Conservation (phyloP, 2,329 filamentous ascomycete genomes). For the Phyllosticta ampelicida region DNA sequence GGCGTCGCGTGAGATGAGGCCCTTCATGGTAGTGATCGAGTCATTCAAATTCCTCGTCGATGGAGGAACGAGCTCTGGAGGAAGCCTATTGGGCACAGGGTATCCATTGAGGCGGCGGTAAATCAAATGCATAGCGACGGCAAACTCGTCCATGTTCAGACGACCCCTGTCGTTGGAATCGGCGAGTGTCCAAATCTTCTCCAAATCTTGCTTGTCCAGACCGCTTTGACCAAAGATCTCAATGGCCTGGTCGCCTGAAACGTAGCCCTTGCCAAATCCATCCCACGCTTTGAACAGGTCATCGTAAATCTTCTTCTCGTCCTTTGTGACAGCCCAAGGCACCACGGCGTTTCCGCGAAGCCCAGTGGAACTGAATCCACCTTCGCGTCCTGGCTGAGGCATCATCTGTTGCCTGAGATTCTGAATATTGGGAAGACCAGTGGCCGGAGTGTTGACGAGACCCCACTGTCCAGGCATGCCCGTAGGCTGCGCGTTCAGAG, state of each 20-base stretch:
- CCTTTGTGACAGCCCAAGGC: slow-evolving; percentile 97
- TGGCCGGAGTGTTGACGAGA: slow-evolving; percentile 86
- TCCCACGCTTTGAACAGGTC: slow-evolving; percentile 94
- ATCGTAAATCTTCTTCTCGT: slow-evolving; percentile 96
- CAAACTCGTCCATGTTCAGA: slow-evolving; percentile 92
- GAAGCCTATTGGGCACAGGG: slow-evolving; percentile 75
- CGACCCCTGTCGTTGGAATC: slow-evolving; percentile 91
- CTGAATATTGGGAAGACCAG: slow-evolving; percentile 86
- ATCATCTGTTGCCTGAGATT: slow-evolving; percentile 90
- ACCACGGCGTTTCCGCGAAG: slow-evolving; percentile 90
- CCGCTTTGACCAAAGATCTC: slow-evolving; percentile 97
- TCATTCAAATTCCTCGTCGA: slow-evolving; percentile 89
- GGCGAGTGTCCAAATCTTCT: slow-evolving; percentile 87
- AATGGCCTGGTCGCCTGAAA: slow-evolving; percentile 83
- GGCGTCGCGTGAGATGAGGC: slow-evolving; percentile 77
- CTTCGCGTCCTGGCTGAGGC: slow-evolving; percentile 87
- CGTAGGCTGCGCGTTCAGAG: slow-evolving; percentile 85
- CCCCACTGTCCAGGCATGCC: slow-evolving; percentile 93
- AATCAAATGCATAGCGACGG: slow-evolving; percentile 97
- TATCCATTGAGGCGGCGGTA: slow-evolving; percentile 96
- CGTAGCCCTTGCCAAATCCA: slow-evolving; percentile 83
- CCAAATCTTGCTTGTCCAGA: slow-evolving; percentile 78
- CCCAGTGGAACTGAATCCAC: slow-evolving; percentile 75
- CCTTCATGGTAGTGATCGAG: slow-evolving; percentile 88
- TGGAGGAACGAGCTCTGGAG: slow-evolving; percentile 85